Evolutionary conservation across 768 basidiomycete species (phyloP), one percentile per base, ranked within the genome.

Genomic region (Amyloporia xantha): DNA sequence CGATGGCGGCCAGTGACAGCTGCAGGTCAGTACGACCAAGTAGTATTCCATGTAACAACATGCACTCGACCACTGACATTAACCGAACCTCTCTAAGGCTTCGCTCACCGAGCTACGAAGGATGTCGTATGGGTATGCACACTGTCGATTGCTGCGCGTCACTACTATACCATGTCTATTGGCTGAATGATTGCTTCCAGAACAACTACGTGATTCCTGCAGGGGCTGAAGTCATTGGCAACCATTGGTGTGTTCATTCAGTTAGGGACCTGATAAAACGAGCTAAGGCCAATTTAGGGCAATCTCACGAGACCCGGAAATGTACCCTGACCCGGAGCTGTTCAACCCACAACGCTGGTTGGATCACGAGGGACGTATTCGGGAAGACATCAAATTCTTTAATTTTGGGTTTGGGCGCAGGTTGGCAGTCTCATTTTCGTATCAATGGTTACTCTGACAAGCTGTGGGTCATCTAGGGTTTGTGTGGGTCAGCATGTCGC

Each of bases 401-500:
- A 59, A 62, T 23, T 71, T 58, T 50, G 69, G 69, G 4, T 71
- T 68, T 47, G 70, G 69, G 26, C 60, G 68, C 43, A 55, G 30
- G 30, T 33, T 7, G n/a, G n/a, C 30, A 15, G 7, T 33, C 15
- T 15, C 15, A 15, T 33, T 33, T 7, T 15, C 15, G 15, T 33
- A 33, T 33, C 30, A 15, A 33, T 15, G 30, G 7, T 33, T n/a
- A n/a, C n/a, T n/a, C n/a, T n/a, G n/a, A n/a, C n/a, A n/a, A n/a
- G 15, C 7, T 33, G 7, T 33, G 30, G 7, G 30, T 15, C 15
- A 7, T 33, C 30, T 33, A 33, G 82, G n/a, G 70, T 84, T 3
- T 86, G 83, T 51, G 82, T 82, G 0, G 83, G 83, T 0, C 76
- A 78, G 55, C 74, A 82, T 59, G 75, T 86, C 27, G 83, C 65